Base-by-base conservation (phyloP, 768 basidiomycete genomes). In the Pisolithus orientalis region DNA sequence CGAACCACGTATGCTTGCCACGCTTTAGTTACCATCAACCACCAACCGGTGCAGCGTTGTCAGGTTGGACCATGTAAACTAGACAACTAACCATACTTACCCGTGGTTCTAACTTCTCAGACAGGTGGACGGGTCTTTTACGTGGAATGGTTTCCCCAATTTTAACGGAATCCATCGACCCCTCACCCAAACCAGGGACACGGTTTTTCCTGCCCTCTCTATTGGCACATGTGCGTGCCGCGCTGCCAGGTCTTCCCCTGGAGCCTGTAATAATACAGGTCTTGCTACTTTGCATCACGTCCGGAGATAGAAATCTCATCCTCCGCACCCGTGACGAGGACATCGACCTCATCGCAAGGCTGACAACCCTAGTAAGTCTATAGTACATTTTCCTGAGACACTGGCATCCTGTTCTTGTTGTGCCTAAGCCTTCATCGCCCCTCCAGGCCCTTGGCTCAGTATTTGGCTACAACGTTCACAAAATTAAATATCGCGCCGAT, bases 321-420 rank as follows among this genome's bases (percentile, higher is more conserved):
- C 69, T 90, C 16, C 75, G 83, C 42, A 79, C 85, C 1, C 73
- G 72, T 10, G 82, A 84, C 56, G 83, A 87, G 50, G 88, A 90
- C 53, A 67, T 88, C 31, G 61, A 72, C 25, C 62, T 82, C 7
- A 80, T 86, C 27, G 74, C 77, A 32, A 82, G 77, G 59, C 70
- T 89, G 34, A 75, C 75, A 11, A 68, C 74, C 47, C 72, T 82
- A 68, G 87, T 88, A 66, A 38, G 61, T 56, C 25, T n/a, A 14
- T 55, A 21, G 17, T 8, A 11, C 39, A 21, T 40, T 37, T 44
- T 39, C 21, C 39, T 25, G 39, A 57, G 54, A 51, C 25, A 44
- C 28, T 49, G 27, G 46, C 27, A 13, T 34, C 34, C 34, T 13
- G 34, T 34, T 34, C 34, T 11, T 34, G 31, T 55, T 21, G n/a